Evolutionary conservation across 495 filamentous ascomycete species (phyloP).

Genomic region (Peziza echinospora): DNA sequence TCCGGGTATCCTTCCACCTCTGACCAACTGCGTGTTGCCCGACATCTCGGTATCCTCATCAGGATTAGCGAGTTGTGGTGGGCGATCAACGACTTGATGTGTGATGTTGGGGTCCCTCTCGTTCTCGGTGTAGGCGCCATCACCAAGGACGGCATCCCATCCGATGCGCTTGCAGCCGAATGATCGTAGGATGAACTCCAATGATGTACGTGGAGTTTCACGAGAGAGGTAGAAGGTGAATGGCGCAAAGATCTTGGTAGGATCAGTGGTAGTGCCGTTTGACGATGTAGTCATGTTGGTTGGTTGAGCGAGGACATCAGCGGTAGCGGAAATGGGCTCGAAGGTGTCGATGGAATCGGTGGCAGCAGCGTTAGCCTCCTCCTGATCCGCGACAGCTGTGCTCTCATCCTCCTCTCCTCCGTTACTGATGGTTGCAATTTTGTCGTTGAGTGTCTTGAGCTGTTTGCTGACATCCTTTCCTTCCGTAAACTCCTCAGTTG

Average conservation of each 20-base stretch:
- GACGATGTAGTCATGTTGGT: constrained; percentile 29
- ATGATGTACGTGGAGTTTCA: constrained; percentile 70
- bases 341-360: constrained; percentile 72
- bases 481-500: constrained; percentile 6
- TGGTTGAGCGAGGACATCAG: constrained; percentile 73
- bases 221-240: constrained; percentile 86
- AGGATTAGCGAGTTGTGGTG: constrained; percentile 38
- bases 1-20: constrained; percentile 48
- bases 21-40: constrained; percentile 27
- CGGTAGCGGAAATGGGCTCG: constrained; percentile 38
- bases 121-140: constrained; percentile 75
- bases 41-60: constrained; percentile 36
- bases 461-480: constrained; percentile 32
- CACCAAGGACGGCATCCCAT: constrained; percentile 75
- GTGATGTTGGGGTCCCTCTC: constrained; percentile 75
- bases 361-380: constrained; percentile 27
- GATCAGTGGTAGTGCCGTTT: constrained; percentile 27
- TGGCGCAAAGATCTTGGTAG: constrained; percentile 52
- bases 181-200: constrained; percentile 83
- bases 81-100: constrained; percentile 86
- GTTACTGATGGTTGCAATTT: constrained; percentile 22
- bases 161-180: constrained; percentile 93
- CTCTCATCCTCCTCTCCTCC: constrained; percentile 21
- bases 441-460: constrained; percentile 30
- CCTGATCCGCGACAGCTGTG: constrained; percentile 24